Base-by-base conservation (phyloP, 768 basidiomycete genomes). In the Phanerochaete sordida region DNA sequence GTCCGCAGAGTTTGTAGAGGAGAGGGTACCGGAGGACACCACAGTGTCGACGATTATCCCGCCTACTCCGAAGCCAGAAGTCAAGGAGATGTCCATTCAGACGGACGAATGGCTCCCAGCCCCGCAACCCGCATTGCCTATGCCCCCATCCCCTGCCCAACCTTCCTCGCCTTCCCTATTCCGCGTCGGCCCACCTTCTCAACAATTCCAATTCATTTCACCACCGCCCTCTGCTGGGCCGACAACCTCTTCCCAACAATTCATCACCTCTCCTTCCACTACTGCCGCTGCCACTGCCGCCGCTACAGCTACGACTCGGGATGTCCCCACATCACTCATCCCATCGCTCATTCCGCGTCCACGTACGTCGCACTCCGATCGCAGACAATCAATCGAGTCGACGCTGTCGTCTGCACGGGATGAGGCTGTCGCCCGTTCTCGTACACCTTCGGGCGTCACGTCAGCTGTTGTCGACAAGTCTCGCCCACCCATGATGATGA, bases 401-500 rank as follows among this genome's bases (percentile, higher is more conserved):
- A 77, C 81, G 24, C 71, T 86, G 39, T 85, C 87, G 1, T 77
- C 82, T 2, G 75, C 76, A 33, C 69, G 77, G 39, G 81, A 81
- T 39, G 81, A 81, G 31, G 79, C 64, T 19, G 75, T 62, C 71
- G 71, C 68, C 54, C 83, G 87, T 31, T 78, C 85, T n/a, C 83
- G 87, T 45, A 83, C 84, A n/a, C 77, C 84, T 21, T 85, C 87
- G n/a, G 78, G 75, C 43, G 75, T 78, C 24, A 75, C 82, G 27
- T 75, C 79, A 11, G 72, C 21, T 26, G 37, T 79, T 5, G 80
- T 87, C 28, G 90, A 91, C 75, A 93, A 88, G 76, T 83, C 88
- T 19, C 85, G 84, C 56, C 94, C 93, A 48, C 92, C 93, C 0
- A 92, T 85, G 73, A 91, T 93, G 89, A 76, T 84, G 28, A 75